Evolutionary conservation across 305 asterid species (phyloP).

Genomic region (Solanum aculeatissimum): DNA sequence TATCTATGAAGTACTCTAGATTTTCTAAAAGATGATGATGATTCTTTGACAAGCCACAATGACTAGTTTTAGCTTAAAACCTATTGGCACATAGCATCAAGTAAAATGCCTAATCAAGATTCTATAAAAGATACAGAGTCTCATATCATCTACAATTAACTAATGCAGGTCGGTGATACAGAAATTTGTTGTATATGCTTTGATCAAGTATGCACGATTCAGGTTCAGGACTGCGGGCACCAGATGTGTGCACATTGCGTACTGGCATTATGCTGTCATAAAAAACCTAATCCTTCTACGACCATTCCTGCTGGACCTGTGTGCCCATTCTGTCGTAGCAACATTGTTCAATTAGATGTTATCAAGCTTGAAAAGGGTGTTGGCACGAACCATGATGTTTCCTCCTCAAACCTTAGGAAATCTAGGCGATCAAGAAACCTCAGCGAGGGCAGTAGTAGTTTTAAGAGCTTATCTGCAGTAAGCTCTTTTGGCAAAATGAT

Average conservation of each 20-base stretch:
- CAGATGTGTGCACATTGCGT: conserved; percentile 93
- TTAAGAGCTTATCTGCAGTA: conserved; percentile 56
- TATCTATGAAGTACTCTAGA: background rate
- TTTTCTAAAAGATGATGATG: background rate
- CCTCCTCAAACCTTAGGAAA: conserved; percentile 32
- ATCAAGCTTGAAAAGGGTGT: conserved; percentile 38
- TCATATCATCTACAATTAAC: background rate
- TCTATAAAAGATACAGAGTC: background rate
- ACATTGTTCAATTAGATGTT: conserved; percentile 48
- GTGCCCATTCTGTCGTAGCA: conserved; percentile 89
- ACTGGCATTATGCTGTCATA: conserved; percentile 75
- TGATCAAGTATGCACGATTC: conserved; percentile 80
- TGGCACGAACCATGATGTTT: conserved; percentile 24
- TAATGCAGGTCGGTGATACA: conserved; percentile 50
- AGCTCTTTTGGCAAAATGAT: conserved; percentile 58
- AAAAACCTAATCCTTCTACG: conserved; percentile 68
- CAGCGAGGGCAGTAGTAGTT: conserved; percentile 72
- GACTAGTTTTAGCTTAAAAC: background rate
- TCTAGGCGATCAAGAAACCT: conserved; percentile 44
- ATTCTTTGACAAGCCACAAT: background rate
- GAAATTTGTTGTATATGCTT: conserved; percentile 92
- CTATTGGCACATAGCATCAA: background rate
- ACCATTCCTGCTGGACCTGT: conserved; percentile 37
- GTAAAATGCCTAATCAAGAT: background rate
- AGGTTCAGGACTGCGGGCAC: conserved; percentile 87